phyloP scores from a whole-genome alignment of 441 rosid genomes.

The Melastoma candidum region DNA sequence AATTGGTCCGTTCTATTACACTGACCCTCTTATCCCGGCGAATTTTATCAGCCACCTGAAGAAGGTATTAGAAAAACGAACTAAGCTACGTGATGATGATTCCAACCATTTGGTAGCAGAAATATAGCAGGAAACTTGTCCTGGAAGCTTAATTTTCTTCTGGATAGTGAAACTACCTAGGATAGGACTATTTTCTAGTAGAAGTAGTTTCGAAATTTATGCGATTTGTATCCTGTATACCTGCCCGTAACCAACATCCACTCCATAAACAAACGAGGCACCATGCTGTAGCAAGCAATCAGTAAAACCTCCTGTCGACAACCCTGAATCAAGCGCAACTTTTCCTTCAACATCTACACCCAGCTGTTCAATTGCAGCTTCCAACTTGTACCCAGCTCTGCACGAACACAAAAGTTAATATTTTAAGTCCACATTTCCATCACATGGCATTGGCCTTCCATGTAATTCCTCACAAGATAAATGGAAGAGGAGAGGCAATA shows the following conservation, averaged over 20 bases:
- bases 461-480: background rate
- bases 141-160: no score
- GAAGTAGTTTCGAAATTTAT: no score
- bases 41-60: constrained; percentile 82
- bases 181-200: no score
- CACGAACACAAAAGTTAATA: constrained; percentile 7
- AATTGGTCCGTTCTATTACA: constrained; percentile 72
- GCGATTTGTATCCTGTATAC: constrained; percentile 18
- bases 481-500: background rate
- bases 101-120: background rate
- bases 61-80: constrained; percentile 5
- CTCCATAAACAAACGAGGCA: constrained; percentile 88
- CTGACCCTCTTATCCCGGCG: constrained; percentile 65
- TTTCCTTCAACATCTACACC: constrained; percentile 73
- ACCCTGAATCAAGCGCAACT: constrained; percentile 90
- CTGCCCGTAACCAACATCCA: constrained; percentile 97
- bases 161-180: no score
- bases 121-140: no score
- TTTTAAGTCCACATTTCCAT: constrained; percentile 8
- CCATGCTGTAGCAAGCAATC: constrained; percentile 92
- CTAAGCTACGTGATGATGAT: background rate
- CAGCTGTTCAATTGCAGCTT: constrained; percentile 87
- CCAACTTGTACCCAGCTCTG: constrained; percentile 92
- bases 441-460: background rate
- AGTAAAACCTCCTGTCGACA: constrained; percentile 95